Conservation (phyloP, 139 green algal genomes). For the Pycnococcus provasolii region DNA sequence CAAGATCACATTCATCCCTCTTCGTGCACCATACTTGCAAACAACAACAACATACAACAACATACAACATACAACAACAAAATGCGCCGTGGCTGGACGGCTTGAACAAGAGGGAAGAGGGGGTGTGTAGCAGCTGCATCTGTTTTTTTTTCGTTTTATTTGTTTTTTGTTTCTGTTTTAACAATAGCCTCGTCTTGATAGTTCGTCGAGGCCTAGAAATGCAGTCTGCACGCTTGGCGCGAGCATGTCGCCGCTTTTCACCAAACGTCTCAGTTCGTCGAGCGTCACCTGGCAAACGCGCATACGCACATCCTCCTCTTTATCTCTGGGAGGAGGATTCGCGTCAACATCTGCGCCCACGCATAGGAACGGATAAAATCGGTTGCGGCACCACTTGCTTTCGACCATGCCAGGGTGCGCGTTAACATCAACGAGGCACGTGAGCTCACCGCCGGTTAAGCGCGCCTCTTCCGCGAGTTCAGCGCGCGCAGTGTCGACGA, state of each 20-base stretch:
- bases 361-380: slow-evolving; percentile 13
- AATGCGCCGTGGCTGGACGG: no score
- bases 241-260: slow-evolving; percentile 16
- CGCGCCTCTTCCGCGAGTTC: slow-evolving; percentile 8
- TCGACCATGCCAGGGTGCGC: slow-evolving; percentile 9
- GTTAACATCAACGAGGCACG: neutral
- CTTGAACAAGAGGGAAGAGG: no score
- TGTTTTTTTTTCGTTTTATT: no score
- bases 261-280: neutral
- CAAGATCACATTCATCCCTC: no score
- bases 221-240: neutral
- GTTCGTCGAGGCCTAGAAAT: neutral
- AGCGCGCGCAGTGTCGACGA: neutral
- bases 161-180: no score
- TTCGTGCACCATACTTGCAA: no score
- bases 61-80: no score
- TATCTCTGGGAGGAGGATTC: neutral
- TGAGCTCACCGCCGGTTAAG: neutral
- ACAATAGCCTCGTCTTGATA: no score
- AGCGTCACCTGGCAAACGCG: neutral
- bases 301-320: slow-evolving; percentile 11
- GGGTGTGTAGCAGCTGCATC: no score
- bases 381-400: slow-evolving; percentile 19
- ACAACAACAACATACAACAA: no score
- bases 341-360: neutral